Evolutionary conservation across 164 flowering plant genomes (phyloP).

Genomic region (Nymphaea thermarum): DNA sequence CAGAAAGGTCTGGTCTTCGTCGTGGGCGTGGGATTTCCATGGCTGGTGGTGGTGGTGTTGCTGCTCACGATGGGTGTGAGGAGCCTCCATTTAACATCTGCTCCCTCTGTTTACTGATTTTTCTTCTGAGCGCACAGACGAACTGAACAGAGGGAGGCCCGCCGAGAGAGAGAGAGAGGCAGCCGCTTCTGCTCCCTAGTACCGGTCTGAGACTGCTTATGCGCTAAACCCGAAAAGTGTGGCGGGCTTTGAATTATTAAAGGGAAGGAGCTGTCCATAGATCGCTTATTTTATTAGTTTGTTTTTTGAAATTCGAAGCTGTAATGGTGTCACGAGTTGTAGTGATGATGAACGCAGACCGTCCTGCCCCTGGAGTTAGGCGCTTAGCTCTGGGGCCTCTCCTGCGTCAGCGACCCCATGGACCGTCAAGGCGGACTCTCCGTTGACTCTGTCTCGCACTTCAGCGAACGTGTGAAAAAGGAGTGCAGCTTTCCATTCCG

Average conservation of each 20-base stretch:
- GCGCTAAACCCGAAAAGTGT: neutral
- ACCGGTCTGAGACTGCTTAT: neutral
- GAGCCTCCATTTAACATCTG: neutral
- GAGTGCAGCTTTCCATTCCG: too few species aligned
- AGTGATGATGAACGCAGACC: too few species aligned
- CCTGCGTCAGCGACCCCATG: too few species aligned
- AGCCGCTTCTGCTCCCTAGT: too few species aligned
- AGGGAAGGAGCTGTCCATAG: neutral
- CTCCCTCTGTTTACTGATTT: neutral
- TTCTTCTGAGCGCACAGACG: neutral
- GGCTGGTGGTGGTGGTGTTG: neutral
- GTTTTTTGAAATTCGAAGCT: too few species aligned
- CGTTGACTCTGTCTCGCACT: too few species aligned
- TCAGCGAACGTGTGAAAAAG: too few species aligned
- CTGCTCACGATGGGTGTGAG: neutral
- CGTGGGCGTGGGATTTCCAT: neutral
- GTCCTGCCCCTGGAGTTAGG: too few species aligned
- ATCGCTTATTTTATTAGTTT: neutral
- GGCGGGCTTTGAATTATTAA: neutral
- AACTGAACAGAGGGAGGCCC: neutral
- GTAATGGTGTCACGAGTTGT: too few species aligned
- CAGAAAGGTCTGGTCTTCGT: neutral
- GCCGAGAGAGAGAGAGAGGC: neutral
- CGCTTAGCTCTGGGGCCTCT: too few species aligned
- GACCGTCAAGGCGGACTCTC: too few species aligned